These are phyloP conservation scores for Nothophoma quercina DNA, from an alignment of 2,329 filamentous ascomycete genomes.

Conservation along the genomic window DNA sequence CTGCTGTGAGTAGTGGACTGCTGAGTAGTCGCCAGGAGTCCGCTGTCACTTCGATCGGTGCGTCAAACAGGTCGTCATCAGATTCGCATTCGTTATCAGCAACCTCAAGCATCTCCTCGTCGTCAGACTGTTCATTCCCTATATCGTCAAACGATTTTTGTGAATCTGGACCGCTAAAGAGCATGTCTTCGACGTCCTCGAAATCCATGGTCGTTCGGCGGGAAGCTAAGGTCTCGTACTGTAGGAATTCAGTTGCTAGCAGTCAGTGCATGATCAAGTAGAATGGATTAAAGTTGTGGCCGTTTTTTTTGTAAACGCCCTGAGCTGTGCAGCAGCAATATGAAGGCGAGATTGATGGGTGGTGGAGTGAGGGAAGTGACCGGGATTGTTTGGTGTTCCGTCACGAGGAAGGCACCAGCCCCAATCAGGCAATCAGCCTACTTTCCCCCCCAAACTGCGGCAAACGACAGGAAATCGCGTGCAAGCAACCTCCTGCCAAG, in stretches of 20 bases:
- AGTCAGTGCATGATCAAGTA: neutral
- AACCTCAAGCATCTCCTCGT: slow-evolving; percentile 36
- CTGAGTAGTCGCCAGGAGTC: slow-evolving; percentile 18
- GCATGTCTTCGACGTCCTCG: slow-evolving; percentile 38
- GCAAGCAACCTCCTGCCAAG: slow-evolving; percentile 24
- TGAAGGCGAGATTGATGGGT: neutral
- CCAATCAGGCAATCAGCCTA: slow-evolving; percentile 26
- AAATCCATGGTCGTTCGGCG: slow-evolving; percentile 26
- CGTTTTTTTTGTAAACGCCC: neutral
- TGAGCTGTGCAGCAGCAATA: neutral
- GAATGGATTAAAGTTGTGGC: neutral
- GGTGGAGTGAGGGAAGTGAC: neutral
- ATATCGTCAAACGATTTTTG: slow-evolving; percentile 24
- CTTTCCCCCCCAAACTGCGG: slow-evolving; percentile 14
- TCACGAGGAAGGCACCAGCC: slow-evolving; percentile 19
- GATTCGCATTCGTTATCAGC: neutral
- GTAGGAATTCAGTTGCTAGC: neutral
- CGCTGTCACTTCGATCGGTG: slow-evolving; percentile 4
- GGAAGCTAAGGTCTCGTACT: neutral
- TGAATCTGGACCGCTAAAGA: slow-evolving; percentile 33
- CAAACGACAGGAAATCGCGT: slow-evolving; percentile 18
- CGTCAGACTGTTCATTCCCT: slow-evolving; percentile 24
- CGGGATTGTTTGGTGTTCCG: slow-evolving; percentile 10
- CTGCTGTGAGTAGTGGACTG: slow-evolving; percentile 6
- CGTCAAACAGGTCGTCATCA: slow-evolving; percentile 4